Conservation (phyloP, 345 rosid species). For the Populus simonii region DNA sequence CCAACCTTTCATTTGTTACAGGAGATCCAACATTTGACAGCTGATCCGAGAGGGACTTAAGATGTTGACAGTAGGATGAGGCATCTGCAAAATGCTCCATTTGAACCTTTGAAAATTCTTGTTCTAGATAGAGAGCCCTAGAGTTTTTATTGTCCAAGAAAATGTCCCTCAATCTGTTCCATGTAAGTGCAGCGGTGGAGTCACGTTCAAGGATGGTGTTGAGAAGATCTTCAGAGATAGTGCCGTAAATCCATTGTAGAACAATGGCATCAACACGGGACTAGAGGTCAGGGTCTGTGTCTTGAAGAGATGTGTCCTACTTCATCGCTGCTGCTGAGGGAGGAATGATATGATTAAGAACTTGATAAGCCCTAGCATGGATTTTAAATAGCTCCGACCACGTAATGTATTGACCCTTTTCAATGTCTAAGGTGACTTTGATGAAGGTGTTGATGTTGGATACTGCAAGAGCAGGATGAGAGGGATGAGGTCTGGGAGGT, state of each 20-base stretch:
- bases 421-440: neutral
- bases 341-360: neutral
- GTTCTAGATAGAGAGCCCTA: neutral
- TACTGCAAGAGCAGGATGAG: neutral
- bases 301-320: neutral
- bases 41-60: neutral
- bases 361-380: neutral
- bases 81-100: conserved; percentile 9
- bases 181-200: neutral
- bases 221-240: neutral
- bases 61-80: neutral
- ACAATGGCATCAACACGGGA: neutral
- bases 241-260: neutral
- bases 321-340: neutral
- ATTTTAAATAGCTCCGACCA: neutral
- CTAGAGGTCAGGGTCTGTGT: neutral
- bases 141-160: neutral
- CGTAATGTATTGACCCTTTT: neutral
- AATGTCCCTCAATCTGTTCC: neutral
- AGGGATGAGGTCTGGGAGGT: no score
- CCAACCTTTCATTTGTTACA: no score
- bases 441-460: neutral
- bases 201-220: neutral
- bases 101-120: neutral
- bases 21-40: neutral